These are phyloP conservation scores for Botrytis aclada DNA, from an alignment of 2,329 filamentous ascomycete species.

Conservation along the genomic window DNA sequence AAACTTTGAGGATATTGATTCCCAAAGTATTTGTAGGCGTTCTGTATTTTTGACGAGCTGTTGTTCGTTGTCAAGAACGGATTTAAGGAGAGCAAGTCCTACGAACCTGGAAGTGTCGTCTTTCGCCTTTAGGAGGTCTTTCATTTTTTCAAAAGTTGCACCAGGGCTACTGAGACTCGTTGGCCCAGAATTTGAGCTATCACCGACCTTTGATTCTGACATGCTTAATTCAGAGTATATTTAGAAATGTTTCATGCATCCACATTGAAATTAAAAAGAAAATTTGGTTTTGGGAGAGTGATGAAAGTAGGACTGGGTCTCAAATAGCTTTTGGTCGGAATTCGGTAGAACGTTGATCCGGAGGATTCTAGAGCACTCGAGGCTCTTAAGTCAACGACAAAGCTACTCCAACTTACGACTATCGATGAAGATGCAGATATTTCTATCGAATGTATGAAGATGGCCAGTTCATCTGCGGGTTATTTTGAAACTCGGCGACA, in stretches of 20 bases:
- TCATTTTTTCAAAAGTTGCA: slow-evolving; percentile 47
- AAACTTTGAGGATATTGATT: slow-evolving; percentile 59
- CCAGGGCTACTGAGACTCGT: slow-evolving; percentile 22
- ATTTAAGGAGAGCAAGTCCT: slow-evolving; percentile 62
- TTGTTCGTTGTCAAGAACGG: slow-evolving; percentile 59
- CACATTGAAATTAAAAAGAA: not conserved
- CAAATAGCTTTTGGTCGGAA: not conserved
- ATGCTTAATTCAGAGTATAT: not conserved
- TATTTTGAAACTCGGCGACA: slow-evolving; percentile 27
- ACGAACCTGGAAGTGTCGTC: slow-evolving; percentile 69
- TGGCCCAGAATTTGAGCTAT: slow-evolving; percentile 1
- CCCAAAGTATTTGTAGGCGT: slow-evolving; percentile 53
- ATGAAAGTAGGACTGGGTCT: not conserved
- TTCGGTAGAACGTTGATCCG: slow-evolving; percentile 8
- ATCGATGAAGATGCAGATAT: slow-evolving; percentile 20
- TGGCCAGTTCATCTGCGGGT: slow-evolving; percentile 36
- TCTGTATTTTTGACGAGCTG: slow-evolving; percentile 48
- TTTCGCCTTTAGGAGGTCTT: slow-evolving; percentile 54
- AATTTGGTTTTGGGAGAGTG: not conserved
- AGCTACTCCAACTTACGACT: not conserved
- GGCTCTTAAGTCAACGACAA: not conserved
- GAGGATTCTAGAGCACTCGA: slow-evolving; percentile 10
- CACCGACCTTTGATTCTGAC: not conserved
- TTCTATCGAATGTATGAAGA: slow-evolving; percentile 31
- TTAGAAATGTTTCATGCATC: not conserved